phyloP scores from a whole-genome alignment of 352 stramenopile species.

The Sclerospora graminicola region DNA sequence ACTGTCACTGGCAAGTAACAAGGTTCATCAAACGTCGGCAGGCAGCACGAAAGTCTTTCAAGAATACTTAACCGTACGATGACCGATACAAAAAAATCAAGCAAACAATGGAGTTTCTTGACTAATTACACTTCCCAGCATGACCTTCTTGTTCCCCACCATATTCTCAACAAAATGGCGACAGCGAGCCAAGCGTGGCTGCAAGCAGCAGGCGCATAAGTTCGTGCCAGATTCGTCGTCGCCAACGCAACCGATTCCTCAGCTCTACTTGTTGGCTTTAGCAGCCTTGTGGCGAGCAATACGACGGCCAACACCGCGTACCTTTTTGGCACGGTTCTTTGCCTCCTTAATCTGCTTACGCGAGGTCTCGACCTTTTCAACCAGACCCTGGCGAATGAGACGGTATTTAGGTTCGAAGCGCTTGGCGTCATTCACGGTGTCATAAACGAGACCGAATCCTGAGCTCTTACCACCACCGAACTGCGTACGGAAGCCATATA shows the following conservation, averaged over 20 bases:
- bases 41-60: too few species aligned
- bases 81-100: slow-evolving; percentile 17
- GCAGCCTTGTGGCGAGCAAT: slow-evolving; percentile 99
- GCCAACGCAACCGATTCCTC: slow-evolving; percentile 20
- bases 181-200: slow-evolving; percentile 19
- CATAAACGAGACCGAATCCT: slow-evolving; percentile 98
- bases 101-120: slow-evolving; percentile 40
- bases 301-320: slow-evolving; percentile 94
- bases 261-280: slow-evolving; percentile 91
- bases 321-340: slow-evolving; percentile 99
- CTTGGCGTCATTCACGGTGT: slow-evolving; percentile 95
- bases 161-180: slow-evolving; percentile 31
- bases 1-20: too few species aligned
- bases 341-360: slow-evolving; percentile 99
- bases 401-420: slow-evolving; percentile 99
- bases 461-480: slow-evolving; percentile 97
- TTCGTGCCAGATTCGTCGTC: slow-evolving; percentile 17
- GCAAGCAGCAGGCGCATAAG: slow-evolving; percentile 6
- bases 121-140: slow-evolving; percentile 45
- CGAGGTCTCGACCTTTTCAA: slow-evolving; percentile 94
- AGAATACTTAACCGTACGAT: background rate
- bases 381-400: slow-evolving; percentile 86
- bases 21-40: too few species aligned
- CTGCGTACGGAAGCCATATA: slow-evolving; percentile 96
- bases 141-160: slow-evolving; percentile 38